A percentile compares a stretch with the other conserved stretches of the same genome.
These are phyloP conservation scores for Cercospora zeae-maydis DNA, from an alignment of 2,329 filamentous ascomycete genomes.

Conservation along the genomic window DNA sequence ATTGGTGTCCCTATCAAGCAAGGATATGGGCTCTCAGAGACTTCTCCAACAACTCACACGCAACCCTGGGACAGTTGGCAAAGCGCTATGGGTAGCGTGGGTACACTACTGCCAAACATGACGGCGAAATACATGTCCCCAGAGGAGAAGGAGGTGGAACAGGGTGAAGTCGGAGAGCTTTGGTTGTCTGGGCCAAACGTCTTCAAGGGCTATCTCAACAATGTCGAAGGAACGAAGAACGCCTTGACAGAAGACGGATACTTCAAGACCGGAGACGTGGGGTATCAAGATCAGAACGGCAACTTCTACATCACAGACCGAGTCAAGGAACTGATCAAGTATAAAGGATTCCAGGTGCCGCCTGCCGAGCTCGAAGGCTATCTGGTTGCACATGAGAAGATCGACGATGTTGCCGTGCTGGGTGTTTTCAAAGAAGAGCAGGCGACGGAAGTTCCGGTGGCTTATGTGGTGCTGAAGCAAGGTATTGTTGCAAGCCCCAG, in stretches of 20 bases:
- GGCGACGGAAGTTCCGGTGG: slow-evolving; percentile 56
- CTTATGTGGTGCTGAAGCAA: slow-evolving; percentile 52
- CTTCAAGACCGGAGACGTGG: slow-evolving; percentile 86
- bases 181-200: slow-evolving; percentile 74
- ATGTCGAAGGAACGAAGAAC: slow-evolving; percentile 64
- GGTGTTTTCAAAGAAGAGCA: slow-evolving; percentile 45
- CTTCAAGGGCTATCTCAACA: slow-evolving; percentile 83
- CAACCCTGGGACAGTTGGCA: slow-evolving; percentile 72
- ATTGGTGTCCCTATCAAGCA: slow-evolving; percentile 82
- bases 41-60: slow-evolving; percentile 71
- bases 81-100: slow-evolving; percentile 71
- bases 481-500: slow-evolving; percentile 25
- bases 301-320: slow-evolving; percentile 89
- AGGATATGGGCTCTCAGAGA: slow-evolving; percentile 87
- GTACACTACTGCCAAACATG: slow-evolving; percentile 73
- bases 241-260: slow-evolving; percentile 73
- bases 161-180: slow-evolving; percentile 78
- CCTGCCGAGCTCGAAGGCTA: slow-evolving; percentile 44
- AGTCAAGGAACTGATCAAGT: slow-evolving; percentile 64
- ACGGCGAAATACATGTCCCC: slow-evolving; percentile 73
- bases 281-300: slow-evolving; percentile 68
- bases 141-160: slow-evolving; percentile 60
- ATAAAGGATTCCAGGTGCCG: slow-evolving; percentile 33
- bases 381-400: slow-evolving; percentile 41
- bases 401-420: slow-evolving; percentile 46